Percentiles rank a stretch among this genome's conserved stretches.
These are phyloP conservation scores for Suillus fuscotomentosus DNA, from an alignment of 768 basidiomycete species.

Conservation along the genomic window DNA sequence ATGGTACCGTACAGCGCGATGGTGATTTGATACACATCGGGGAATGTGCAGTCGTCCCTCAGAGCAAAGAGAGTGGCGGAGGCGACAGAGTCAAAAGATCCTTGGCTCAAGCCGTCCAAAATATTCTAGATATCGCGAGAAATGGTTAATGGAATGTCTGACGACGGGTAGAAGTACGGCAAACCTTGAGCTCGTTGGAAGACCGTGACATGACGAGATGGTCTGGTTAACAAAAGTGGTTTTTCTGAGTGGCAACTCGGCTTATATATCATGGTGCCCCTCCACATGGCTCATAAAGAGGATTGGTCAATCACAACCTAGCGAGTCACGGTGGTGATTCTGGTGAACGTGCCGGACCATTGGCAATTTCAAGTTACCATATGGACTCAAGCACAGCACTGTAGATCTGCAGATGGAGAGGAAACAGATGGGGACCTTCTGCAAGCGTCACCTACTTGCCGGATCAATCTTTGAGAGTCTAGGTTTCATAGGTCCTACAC, in stretches of 20 bases:
- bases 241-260: not conserved
- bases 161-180: constrained; percentile 2
- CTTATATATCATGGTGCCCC: not conserved
- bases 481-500: not conserved
- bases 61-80: constrained; percentile 21
- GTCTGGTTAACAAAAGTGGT: not conserved
- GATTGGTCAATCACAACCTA: too few species aligned
- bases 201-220: constrained; percentile 11
- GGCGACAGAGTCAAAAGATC: constrained; percentile 18
- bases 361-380: too few species aligned
- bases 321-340: too few species aligned
- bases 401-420: not conserved
- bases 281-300: too few species aligned
- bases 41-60: constrained; percentile 14
- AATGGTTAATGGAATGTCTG: not conserved
- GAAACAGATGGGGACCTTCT: not conserved
- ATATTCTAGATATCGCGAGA: not conserved
- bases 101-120: constrained; percentile 20
- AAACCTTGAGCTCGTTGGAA: constrained; percentile 19
- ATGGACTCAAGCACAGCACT: not conserved
- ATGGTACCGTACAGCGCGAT: constrained; percentile 20
- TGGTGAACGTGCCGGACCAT: too few species aligned
- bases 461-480: not conserved
- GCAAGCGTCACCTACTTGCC: not conserved
- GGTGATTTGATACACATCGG: constrained; percentile 17